Evolutionary conservation across 164 flowering plant species (phyloP).

Genomic region (Nymphaea thermarum): DNA sequence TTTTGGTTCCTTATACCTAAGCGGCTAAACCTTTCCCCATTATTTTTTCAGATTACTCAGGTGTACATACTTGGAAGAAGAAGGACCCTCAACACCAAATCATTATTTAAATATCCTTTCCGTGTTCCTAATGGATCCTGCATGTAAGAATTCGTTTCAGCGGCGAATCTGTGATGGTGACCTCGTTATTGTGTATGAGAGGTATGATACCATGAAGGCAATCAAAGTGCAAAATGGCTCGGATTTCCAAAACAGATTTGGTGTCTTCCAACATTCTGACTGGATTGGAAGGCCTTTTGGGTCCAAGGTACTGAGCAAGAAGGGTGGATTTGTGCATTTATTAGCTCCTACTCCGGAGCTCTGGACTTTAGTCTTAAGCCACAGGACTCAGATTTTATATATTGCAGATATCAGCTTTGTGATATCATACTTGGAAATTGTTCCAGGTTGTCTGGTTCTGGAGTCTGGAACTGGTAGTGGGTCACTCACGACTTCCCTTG

Average conservation of each 20-base stretch:
- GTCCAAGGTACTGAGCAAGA: conserved; percentile 62
- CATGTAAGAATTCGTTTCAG: conserved; percentile 37
- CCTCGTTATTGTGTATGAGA: conserved; percentile 76
- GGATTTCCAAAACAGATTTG: conserved; percentile 74
- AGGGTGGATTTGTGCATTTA: conserved; percentile 72
- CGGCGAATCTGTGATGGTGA: conserved; percentile 54
- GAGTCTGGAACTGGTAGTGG: conserved; percentile 95
- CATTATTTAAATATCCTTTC: neutral
- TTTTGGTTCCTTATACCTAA: neutral
- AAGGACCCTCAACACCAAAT: neutral
- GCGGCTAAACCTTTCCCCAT: neutral
- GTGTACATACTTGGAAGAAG: neutral
- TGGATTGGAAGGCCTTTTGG: conserved; percentile 94
- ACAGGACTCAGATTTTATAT: conserved; percentile 90
- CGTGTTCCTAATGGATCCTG: conserved; percentile 37
- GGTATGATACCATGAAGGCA: conserved; percentile 72
- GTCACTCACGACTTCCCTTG: conserved; percentile 72
- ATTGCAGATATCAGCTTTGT: conserved; percentile 86
- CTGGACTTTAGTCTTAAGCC: conserved; percentile 88
- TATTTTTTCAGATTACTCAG: neutral
- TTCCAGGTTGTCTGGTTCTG: conserved; percentile 80
- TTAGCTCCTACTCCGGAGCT: conserved; percentile 87
- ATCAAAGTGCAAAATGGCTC: conserved; percentile 48
- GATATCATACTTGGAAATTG: conserved; percentile 61
- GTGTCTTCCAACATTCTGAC: conserved; percentile 69